Evolutionary conservation across 2,329 filamentous ascomycete species (phyloP), one percentile per base, ranked within the genome.

Genomic region (Talaromyces rugulosus): DNA sequence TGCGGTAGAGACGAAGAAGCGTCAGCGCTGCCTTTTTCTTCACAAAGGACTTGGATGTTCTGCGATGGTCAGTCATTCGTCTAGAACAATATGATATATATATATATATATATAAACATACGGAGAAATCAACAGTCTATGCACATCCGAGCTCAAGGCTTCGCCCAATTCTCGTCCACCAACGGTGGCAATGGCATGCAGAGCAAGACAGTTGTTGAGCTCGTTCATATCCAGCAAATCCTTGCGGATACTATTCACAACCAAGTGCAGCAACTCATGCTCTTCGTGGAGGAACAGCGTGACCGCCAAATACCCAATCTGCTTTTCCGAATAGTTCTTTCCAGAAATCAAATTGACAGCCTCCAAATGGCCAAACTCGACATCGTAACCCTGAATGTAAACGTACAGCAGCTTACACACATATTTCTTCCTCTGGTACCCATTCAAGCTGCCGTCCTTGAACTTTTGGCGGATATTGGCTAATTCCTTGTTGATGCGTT

Each of bases 351-450:
- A 86, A 74, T 98, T 98, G 74, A 99, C 94, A 36, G 96, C 96
- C 80, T 99, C 95, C 68, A 99, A 87, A 75, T 99, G 95, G 61
- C 95, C 95, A 77, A 99, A 99, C 77, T 98, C 96, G 78, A 99
- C 94, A 75, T 99, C 94, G 90, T 95, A 99, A 56, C 95, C 95
- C 67, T 99, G 86, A 64, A 99, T 99, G 78, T 99, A 99, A 72
- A 99, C 98, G 77, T 99, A 99, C 65, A 99, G 83, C 68, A 99
- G 87, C 87, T 99, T 99, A 91, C 95, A 99, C 68, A 99, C 95
- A 75, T 99, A 99, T 90, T 99, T 99, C 85, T 99, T 99, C 83
- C 96, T 97, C 82, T 97, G 92, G 75, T 99, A 99, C 67, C 95
- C 96, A 74, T 89, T 96, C 62, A 99, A 82, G 73, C 85, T 95